Evolutionary conservation across 2,329 filamentous ascomycete genomes (phyloP).

Genomic region (Epicoccum sorghinum): DNA sequence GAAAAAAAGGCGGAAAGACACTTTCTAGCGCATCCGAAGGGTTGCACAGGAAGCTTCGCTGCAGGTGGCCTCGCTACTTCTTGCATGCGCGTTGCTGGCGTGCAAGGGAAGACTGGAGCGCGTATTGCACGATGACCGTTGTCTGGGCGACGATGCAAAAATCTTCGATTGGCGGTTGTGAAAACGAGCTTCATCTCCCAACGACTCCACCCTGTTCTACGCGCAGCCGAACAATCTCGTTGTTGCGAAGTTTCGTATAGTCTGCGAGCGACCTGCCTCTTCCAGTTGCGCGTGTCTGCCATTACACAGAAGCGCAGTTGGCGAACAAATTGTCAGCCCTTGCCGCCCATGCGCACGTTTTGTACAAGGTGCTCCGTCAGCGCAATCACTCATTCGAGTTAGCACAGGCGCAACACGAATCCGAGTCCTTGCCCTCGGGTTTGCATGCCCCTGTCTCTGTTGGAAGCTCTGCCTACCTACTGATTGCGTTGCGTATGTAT

Average conservation of each 20-base stretch:
- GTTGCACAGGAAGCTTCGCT: conserved; percentile 10
- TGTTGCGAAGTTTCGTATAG: not conserved
- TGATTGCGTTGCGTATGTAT: not conserved
- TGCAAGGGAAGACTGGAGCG: not conserved
- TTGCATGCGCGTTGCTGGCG: not conserved
- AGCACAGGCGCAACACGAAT: conserved; percentile 12
- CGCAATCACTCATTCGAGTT: conserved; percentile 4
- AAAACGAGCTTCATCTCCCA: conserved; percentile 15
- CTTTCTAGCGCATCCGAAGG: conserved; percentile 2
- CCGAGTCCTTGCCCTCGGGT: conserved; percentile 18
- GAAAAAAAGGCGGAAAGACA: not conserved
- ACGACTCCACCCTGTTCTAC: conserved; percentile 7
- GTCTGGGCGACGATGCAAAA: conserved; percentile 1
- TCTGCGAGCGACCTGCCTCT: conserved; percentile 10
- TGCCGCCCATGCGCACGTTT: conserved; percentile 10
- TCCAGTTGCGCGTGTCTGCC: conserved; percentile 5
- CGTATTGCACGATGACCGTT: not conserved
- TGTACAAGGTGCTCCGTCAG: conserved; percentile 5
- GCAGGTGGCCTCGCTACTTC: conserved; percentile 6
- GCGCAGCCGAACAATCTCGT: conserved; percentile 7
- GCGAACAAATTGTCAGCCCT: conserved; percentile 6
- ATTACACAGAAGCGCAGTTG: conserved; percentile 3
- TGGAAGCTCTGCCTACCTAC: not conserved
- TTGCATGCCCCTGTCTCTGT: conserved; percentile 7
- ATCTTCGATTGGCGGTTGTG: not conserved